These are phyloP conservation scores for Grosmannia serpens DNA, from an alignment of 2,329 filamentous ascomycete species.

Conservation along the genomic window DNA sequence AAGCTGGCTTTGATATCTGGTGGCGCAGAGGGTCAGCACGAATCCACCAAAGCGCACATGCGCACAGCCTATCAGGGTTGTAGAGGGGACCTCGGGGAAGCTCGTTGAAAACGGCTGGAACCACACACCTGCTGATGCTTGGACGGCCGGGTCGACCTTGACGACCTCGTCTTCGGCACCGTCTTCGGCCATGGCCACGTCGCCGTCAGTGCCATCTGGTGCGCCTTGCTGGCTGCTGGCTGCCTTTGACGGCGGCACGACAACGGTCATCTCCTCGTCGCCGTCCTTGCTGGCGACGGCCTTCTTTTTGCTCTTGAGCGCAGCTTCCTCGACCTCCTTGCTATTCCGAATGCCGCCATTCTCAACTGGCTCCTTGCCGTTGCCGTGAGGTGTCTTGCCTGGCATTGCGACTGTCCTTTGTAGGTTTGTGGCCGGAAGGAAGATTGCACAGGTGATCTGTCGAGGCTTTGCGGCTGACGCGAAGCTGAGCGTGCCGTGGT, in stretches of 20 bases:
- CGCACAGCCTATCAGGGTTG: neutral
- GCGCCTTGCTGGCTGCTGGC: neutral
- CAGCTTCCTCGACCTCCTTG: slow-evolving; percentile 50
- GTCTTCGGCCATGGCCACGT: slow-evolving; percentile 58
- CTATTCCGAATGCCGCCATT: slow-evolving; percentile 54
- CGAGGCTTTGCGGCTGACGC: neutral
- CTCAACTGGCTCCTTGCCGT: slow-evolving; percentile 58
- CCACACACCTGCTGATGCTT: slow-evolving; percentile 47
- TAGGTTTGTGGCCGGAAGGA: neutral
- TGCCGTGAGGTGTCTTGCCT: slow-evolving; percentile 61
- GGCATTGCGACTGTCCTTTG: slow-evolving; percentile 40
- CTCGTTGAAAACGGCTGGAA: neutral
- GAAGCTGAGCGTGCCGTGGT: neutral
- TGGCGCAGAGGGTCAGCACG: neutral
- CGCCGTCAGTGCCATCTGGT: slow-evolving; percentile 54
- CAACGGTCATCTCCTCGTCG: slow-evolving; percentile 74
- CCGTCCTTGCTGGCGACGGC: slow-evolving; percentile 54
- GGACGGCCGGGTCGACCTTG: slow-evolving; percentile 48
- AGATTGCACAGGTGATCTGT: neutral
- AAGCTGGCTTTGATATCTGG: slow-evolving; percentile 94
- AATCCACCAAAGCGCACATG: neutral
- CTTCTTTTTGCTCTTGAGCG: slow-evolving; percentile 53
- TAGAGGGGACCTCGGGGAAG: neutral
- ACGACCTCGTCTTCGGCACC: slow-evolving; percentile 33
- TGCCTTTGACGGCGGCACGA: slow-evolving; percentile 51